Evolutionary conservation across 2,329 filamentous ascomycete species (phyloP), one percentile per base, ranked within the genome.

Genomic region (Exserohilum rostratum): DNA sequence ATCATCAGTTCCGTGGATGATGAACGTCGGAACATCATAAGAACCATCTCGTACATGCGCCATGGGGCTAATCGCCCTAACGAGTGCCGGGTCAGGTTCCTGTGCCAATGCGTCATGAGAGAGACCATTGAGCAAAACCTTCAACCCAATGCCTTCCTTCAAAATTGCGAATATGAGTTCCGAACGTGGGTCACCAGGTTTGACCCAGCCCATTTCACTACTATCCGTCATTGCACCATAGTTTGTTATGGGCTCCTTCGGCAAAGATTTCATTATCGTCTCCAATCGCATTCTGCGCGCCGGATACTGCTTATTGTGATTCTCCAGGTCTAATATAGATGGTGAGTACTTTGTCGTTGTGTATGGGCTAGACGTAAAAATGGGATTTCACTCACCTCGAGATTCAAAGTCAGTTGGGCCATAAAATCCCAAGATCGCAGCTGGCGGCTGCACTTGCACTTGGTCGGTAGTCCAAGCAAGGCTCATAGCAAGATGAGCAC

Each of bases 151-250:
- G 7, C 25, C 25, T 11, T 50, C 48, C 25, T 45, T 50, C 9
- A 50, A 39, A 11, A 50, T 38, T 1, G 48, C 48, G 11, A 50
- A 50, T 18, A 50, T 45, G 15, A 50, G 39, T 31, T 50, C 48
- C 4, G 48, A 50, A 25, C 48, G 39, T 30, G 48, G 48, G 30
- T 50, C 48, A 15, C 39, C 48, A 9, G 39, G 48, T 22, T 50
- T 50, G 48, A 50, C 17, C 48, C 48, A 50, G 25, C 48, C 48
- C 13, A 50, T 22, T 17, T 44, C 35, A 45, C 48, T 50, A 22
- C 48, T 44, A 38, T 50, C 48, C 48, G 44, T 50, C 48, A 50
- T 50, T 2, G 48, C 22, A 15, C 48, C 48, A 31, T 50, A 50
- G 25, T 45, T 50, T 7, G 48, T 38, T 30, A 50, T 13, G 5